Conservation (phyloP, 495 filamentous ascomycete species). For the Elaphomyces granulatus region DNA sequence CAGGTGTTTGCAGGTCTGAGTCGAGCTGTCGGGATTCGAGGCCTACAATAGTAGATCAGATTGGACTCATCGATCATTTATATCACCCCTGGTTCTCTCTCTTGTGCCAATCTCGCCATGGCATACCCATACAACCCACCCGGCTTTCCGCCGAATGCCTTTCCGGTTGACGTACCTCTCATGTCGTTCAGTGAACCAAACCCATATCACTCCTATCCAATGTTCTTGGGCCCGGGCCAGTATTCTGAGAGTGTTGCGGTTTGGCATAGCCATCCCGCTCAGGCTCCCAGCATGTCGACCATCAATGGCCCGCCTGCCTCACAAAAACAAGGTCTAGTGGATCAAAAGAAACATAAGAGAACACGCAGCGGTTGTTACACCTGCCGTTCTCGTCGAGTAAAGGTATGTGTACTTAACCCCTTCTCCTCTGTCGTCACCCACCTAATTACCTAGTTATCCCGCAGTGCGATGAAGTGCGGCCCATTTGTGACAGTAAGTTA, state of each 20-base stretch:
- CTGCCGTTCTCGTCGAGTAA: slow-evolving; percentile 77
- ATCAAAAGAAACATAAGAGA: slow-evolving; percentile 84
- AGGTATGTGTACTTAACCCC: slow-evolving; percentile 36
- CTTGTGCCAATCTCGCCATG: too few relatives aligned
- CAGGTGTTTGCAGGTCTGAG: slow-evolving; percentile 4
- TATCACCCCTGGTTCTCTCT: slow-evolving; percentile 10
- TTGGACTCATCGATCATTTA: background rate
- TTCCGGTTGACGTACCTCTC: slow-evolving; percentile 4
- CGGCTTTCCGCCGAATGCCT: slow-evolving; percentile 22
- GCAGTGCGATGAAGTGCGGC: slow-evolving; percentile 78
- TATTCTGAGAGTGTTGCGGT: slow-evolving; percentile 31
- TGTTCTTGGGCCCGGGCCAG: slow-evolving; percentile 22
- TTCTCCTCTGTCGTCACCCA: background rate
- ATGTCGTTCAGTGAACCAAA: slow-evolving; percentile 9
- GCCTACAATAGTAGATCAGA: slow-evolving; percentile 2
- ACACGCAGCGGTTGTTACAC: slow-evolving; percentile 93
- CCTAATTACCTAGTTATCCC: background rate
- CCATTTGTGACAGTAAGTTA: slow-evolving; percentile 68
- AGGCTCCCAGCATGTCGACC: background rate
- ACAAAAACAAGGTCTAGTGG: slow-evolving; percentile 26
- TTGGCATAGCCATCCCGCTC: slow-evolving; percentile 13
- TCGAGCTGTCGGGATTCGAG: slow-evolving; percentile 6
- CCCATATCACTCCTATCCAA: slow-evolving; percentile 21
- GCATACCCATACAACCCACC: slow-evolving; percentile 22
- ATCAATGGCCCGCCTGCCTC: slow-evolving; percentile 3